Evolutionary conservation across 2,329 filamentous ascomycete species (phyloP), one percentile per base, ranked within the genome.

Genomic region (Neonectria magnoliae): DNA sequence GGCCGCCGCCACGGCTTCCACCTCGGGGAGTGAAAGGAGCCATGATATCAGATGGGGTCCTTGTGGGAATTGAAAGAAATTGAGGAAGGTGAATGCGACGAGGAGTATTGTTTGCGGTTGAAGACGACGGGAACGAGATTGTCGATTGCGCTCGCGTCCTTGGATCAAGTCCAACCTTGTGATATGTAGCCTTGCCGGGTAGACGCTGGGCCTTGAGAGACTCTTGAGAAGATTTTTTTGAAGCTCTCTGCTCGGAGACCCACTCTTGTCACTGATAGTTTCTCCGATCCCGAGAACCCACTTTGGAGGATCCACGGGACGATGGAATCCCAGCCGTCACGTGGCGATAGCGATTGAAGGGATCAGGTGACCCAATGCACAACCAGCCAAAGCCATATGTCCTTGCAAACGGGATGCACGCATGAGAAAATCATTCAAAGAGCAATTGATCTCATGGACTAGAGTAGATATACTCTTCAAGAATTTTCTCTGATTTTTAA

Each of bases 161-260:
- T 71, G 60, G 71, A 75, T 73, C 73, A 68, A 68, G 68, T 73
- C 70, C 71, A 71, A 73, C 72, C 67, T 75, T 77, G 71, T 71
- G 68, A 68, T 75, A 67, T 73, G 64, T 72, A 76, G 71, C 73
- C 73, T 74, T 74, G 70, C 68, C 73, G 62, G 66, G 66, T 68
- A 62, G 64, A 71, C 67, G 62, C 70, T 73, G 67, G 71, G 66
- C 70, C 69, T 68, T 67, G 65, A 64, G 62, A 71, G 64, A 68
- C 67, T 63, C 60, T 70, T 62, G 67, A 67, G 70, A 75, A 78
- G 76, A 79, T 76, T 75, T 78, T 80, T 80, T 79, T 78, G 75
- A 78, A 80, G 77, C 76, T 78, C 70, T 64, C 68, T 66, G 68
- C 68, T 72, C 72, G 69, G 22, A 68, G 72, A 41, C 68, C 72